phyloP scores from a whole-genome alignment of 495 filamentous ascomycete species.

The Neurospora sp. region DNA sequence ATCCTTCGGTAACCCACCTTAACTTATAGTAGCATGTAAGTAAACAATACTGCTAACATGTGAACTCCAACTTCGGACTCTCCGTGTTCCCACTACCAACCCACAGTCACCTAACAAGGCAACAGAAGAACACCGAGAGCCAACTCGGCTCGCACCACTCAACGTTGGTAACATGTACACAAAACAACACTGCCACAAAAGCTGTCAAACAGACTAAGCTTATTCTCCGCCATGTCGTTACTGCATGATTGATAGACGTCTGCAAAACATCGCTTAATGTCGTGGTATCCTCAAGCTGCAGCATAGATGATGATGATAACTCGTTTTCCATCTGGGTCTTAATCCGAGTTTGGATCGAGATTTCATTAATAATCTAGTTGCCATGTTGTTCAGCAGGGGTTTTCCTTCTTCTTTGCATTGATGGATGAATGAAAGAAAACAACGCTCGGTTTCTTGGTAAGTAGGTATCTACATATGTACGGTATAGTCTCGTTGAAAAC shows the following conservation, averaged over 20 bases:
- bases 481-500: neutral
- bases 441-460: neutral
- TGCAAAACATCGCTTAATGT: neutral
- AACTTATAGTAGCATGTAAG: neutral
- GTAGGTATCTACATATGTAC: neutral
- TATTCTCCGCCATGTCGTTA: neutral
- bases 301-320: too few species aligned
- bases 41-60: neutral
- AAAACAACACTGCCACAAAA: neutral
- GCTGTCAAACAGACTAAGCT: neutral
- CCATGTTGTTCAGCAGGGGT: neutral
- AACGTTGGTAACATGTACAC: neutral
- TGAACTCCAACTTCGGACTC: neutral
- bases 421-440: neutral
- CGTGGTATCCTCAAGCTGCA: too few species aligned
- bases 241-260: neutral
- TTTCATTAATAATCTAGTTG: neutral
- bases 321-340: neutral
- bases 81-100: neutral
- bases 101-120: neutral
- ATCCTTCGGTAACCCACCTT: neutral
- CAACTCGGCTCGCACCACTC: neutral
- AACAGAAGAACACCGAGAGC: neutral
- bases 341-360: neutral
- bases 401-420: neutral